A percentile compares a stretch with the other conserved stretches of the same genome.
Evolutionary conservation across 371 early-diverging fungal species (phyloP).

Genomic region (Cladochytrium tenue): DNA sequence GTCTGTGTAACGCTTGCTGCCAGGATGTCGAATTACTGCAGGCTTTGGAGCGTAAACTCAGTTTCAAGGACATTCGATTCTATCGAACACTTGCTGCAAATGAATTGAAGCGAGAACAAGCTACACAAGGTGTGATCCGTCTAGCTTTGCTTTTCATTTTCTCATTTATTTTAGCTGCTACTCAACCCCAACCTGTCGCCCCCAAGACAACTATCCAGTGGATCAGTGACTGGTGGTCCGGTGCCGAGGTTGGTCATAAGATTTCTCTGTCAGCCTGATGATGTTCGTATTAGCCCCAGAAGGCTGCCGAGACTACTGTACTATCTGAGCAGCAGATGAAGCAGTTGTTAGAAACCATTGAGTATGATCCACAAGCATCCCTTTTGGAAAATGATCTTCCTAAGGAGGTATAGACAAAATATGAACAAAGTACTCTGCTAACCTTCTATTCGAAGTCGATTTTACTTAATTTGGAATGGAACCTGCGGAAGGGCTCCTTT

Average conservation of each 20-base stretch:
- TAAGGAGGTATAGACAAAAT: constrained; percentile 73
- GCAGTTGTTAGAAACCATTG: constrained; percentile 92
- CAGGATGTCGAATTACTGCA: constrained; percentile 65
- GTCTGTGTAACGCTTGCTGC: neutral
- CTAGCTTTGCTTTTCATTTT: too few relatives aligned
- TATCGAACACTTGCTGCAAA: constrained; percentile 83
- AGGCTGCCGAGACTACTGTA: constrained; percentile 12
- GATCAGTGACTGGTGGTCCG: constrained; percentile 31
- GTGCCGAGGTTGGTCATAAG: neutral
- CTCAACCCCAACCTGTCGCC: constrained; percentile 5
- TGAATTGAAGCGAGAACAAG: constrained; percentile 70
- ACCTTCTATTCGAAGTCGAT: constrained; percentile 54
- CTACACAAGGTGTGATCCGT: constrained; percentile 4
- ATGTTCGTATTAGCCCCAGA: neutral
- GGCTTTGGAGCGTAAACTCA: constrained; percentile 73
- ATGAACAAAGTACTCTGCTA: too few relatives aligned
- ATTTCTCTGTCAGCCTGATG: neutral
- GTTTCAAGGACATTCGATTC: constrained; percentile 86
- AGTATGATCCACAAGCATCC: constrained; percentile 82
- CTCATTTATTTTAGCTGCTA: constrained; percentile 9
- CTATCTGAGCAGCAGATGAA: constrained; percentile 43
- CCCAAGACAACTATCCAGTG: constrained; percentile 29
- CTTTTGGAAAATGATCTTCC: constrained; percentile 71
- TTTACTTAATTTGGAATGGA: constrained; percentile 65
- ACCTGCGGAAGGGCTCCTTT: constrained; percentile 84